phyloP scores from a whole-genome alignment of 805 yeast species.

The Cyberlindnera euphorbiae region DNA sequence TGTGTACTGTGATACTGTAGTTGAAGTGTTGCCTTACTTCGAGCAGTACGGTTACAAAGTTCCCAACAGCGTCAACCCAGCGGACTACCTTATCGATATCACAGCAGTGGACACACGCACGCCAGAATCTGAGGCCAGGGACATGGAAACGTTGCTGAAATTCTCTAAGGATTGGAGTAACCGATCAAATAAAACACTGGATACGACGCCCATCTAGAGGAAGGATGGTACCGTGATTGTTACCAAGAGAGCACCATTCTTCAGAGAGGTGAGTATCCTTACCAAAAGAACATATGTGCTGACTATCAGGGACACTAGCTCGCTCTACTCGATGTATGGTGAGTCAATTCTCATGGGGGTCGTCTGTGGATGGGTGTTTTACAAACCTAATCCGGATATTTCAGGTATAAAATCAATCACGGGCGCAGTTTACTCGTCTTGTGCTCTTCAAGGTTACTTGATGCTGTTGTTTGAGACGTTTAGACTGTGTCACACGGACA shows the following conservation, averaged over 20 bases:
- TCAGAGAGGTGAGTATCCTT: conserved; percentile 38
- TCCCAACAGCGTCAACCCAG: conserved; percentile 45
- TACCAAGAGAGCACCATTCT: conserved; percentile 35
- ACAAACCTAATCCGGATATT: conserved; percentile 49
- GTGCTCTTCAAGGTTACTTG: conserved; percentile 53
- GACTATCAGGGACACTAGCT: conserved; percentile 43
- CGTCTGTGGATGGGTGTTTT: conserved; percentile 73
- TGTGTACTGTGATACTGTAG: conserved; percentile 40
- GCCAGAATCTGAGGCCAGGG: conserved; percentile 29
- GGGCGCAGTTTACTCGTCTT: conserved; percentile 48
- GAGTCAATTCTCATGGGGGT: conserved; percentile 23
- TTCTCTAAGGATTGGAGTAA: conserved; percentile 34
- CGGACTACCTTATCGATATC: conserved; percentile 45
- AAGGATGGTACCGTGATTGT: neutral
- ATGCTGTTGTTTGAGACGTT: conserved; percentile 55
- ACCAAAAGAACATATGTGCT: conserved; percentile 35
- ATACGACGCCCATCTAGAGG: neutral
- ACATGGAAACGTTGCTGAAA: conserved; percentile 27
- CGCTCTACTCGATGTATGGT: conserved; percentile 24
- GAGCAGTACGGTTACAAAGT: conserved; percentile 33
- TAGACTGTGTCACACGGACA: conserved; percentile 49
- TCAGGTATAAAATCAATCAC: conserved; percentile 60
- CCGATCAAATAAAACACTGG: conserved; percentile 3
- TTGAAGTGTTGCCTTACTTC: conserved; percentile 43
- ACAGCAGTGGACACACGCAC: conserved; percentile 45